Evolutionary conservation across 257 asterid genomes (phyloP).

Genomic region (Mentha longifolia): DNA sequence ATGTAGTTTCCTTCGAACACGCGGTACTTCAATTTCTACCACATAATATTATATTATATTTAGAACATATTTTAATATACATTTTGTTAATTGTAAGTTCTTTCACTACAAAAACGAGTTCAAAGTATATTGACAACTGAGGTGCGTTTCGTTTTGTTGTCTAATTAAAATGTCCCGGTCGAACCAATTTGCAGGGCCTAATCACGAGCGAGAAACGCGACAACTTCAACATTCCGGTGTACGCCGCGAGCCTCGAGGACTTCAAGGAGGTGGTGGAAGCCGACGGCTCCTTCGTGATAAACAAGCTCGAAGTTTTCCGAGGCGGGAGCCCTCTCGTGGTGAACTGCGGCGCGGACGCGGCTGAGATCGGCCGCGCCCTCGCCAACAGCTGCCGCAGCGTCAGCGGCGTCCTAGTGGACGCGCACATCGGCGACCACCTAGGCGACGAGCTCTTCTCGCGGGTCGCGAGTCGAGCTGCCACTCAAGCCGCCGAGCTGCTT

Average conservation of each 20-base stretch:
- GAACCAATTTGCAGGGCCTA: constrained; percentile 51
- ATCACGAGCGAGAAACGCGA: constrained; percentile 78
- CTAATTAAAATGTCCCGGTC: too few species aligned
- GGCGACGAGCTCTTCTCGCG: constrained; percentile 77
- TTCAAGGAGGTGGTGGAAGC: constrained; percentile 91
- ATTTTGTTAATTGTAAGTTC: too few species aligned
- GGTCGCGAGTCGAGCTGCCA: constrained; percentile 66
- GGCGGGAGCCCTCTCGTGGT: constrained; percentile 98
- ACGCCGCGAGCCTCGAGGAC: constrained; percentile 88
- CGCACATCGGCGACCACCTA: constrained; percentile 80
- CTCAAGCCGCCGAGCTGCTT: constrained; percentile 71
- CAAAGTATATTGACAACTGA: too few species aligned
- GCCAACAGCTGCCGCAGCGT: constrained; percentile 90
- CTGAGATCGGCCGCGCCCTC: constrained; percentile 84
- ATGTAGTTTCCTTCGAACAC: background rate
- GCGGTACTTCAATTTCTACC: background rate
- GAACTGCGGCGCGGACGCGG: constrained; percentile 72
- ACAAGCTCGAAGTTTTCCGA: constrained; percentile 72
- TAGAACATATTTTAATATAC: too few species aligned
- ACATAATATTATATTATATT: too few species aligned
- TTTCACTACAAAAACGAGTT: too few species aligned
- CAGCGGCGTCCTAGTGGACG: constrained; percentile 89
- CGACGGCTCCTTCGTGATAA: constrained; percentile 66
- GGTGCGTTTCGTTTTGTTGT: too few species aligned
- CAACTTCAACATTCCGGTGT: constrained; percentile 86